phyloP scores from a whole-genome alignment of 2,329 filamentous ascomycete species.

The Alternaria rosae region DNA sequence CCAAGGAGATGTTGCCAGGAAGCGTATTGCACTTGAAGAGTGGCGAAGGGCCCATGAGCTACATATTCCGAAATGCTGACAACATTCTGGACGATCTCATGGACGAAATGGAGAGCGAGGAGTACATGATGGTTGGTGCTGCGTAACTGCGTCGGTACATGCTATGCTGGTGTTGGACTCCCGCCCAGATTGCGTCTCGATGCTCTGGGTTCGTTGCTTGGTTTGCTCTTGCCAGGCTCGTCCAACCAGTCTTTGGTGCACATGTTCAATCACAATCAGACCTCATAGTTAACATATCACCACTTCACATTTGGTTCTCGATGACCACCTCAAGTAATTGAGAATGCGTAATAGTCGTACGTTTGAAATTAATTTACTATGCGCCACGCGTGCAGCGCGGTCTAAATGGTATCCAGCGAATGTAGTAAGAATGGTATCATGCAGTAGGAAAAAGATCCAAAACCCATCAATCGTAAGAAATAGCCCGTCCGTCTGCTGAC shows the following conservation, averaged over 20 bases:
- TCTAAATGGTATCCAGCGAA: conserved; percentile 6
- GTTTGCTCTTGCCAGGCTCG: neutral
- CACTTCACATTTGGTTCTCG: neutral
- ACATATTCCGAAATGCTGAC: conserved; percentile 28
- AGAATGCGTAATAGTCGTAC: neutral
- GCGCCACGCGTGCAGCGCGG: neutral
- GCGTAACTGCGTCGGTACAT: conserved; percentile 4
- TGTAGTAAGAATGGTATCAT: conserved; percentile 19
- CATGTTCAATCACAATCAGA: neutral
- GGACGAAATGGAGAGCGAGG: conserved; percentile 23
- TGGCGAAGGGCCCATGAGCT: conserved; percentile 39
- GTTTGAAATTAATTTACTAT: neutral
- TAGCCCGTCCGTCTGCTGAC: neutral
- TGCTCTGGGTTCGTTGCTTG: too few species aligned
- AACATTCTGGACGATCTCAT: conserved; percentile 33
- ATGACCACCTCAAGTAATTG: neutral
- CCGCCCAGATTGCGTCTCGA: too few species aligned
- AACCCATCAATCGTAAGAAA: neutral
- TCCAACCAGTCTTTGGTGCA: neutral
- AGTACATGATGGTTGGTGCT: conserved; percentile 21
- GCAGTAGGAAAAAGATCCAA: neutral
- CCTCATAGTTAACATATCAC: neutral
- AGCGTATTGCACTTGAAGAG: conserved; percentile 30
- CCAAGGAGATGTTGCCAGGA: conserved; percentile 30
- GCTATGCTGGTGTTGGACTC: neutral